Evolutionary conservation across 1,139 yeast species (phyloP).

Genomic region (Saccharomycopsis crataegensis): DNA sequence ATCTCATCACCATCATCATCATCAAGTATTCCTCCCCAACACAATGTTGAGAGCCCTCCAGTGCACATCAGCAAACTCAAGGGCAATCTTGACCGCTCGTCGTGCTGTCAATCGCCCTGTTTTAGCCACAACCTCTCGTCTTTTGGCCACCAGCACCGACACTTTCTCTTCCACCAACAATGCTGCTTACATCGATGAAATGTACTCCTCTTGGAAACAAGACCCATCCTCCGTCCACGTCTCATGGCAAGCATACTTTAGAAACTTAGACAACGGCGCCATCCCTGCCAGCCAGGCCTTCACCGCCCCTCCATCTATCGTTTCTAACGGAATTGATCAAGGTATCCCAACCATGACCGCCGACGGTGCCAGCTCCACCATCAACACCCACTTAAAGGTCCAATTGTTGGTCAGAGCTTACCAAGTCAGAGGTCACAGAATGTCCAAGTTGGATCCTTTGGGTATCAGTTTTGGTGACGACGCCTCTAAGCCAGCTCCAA

Average conservation of each 20-base stretch:
- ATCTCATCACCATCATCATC: too few species aligned
- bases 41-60: not conserved
- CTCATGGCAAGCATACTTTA: slow-evolving; percentile 95
- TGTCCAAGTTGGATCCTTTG: slow-evolving; percentile 92
- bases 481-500: slow-evolving; percentile 47
- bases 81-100: too few species aligned
- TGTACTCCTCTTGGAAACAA: slow-evolving; percentile 90
- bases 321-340: slow-evolving; percentile 53
- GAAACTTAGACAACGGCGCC: slow-evolving; percentile 67
- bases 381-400: slow-evolving; percentile 85
- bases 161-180: slow-evolving; percentile 77
- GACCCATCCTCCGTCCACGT: slow-evolving; percentile 90
- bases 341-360: slow-evolving; percentile 48
- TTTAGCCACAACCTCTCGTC: slow-evolving; percentile 8
- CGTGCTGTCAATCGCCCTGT: not conserved
- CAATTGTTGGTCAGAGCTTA: slow-evolving; percentile 96
- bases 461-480: slow-evolving; percentile 79
- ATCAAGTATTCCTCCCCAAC: not conserved
- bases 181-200: slow-evolving; percentile 92
- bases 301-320: slow-evolving; percentile 83
- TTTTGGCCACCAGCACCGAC: slow-evolving; percentile 36
- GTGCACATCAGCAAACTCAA: not conserved
- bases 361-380: slow-evolving; percentile 43
- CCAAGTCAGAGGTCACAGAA: slow-evolving; percentile 96
- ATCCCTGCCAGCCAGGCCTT: slow-evolving; percentile 74